Conservation (phyloP, 768 basidiomycete species). For the Rossbeevera mucosa region DNA sequence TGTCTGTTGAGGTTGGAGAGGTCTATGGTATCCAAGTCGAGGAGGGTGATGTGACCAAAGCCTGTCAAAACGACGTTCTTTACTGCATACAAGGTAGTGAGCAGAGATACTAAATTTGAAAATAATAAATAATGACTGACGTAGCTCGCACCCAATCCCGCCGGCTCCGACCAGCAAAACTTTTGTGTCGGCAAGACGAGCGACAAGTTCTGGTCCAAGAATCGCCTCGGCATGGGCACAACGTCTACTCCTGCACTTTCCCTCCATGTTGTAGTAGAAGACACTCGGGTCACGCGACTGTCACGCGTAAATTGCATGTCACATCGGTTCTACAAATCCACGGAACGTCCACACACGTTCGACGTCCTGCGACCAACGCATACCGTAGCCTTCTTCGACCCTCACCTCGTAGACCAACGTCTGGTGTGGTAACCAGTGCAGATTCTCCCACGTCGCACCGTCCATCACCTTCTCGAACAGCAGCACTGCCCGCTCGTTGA, state of each 20-base stretch:
- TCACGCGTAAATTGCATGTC: conserved; percentile 24
- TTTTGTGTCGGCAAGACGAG: conserved; percentile 54
- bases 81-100: conserved; percentile 45
- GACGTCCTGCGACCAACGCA: conserved; percentile 65
- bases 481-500: conserved; percentile 49
- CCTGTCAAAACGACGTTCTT: conserved; percentile 94
- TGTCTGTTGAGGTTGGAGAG: conserved; percentile 96
- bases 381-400: conserved; percentile 58
- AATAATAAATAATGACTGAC: conserved; percentile 41
- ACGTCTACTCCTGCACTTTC: conserved; percentile 29
- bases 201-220: conserved; percentile 68
- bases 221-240: conserved; percentile 69
- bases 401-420: conserved; percentile 60
- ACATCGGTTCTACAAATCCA: conserved; percentile 58
- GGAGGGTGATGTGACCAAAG: conserved; percentile 85
- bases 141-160: conserved; percentile 94
- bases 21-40: conserved; percentile 98
- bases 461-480: conserved; percentile 54
- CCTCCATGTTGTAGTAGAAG: conserved; percentile 6
- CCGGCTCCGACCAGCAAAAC: conserved; percentile 93
- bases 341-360: conserved; percentile 65
- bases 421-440: conserved; percentile 63
- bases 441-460: conserved; percentile 53
- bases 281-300: conserved; percentile 22
- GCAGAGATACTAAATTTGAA: neutral